phyloP scores from a whole-genome alignment of 129 eudicot genomes.

The Escallonia rubra region DNA sequence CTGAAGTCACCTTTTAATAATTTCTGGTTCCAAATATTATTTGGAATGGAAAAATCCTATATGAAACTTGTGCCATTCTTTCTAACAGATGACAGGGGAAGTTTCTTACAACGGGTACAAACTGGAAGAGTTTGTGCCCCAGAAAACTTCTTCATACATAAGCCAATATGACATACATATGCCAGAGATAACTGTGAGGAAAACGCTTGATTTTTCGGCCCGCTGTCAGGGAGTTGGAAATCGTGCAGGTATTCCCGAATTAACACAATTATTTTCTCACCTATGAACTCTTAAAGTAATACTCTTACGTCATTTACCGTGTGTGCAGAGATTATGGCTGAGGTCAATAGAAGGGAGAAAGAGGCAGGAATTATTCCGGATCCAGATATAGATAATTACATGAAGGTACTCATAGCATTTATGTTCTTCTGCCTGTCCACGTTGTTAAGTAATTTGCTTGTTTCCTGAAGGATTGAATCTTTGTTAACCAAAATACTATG shows the following conservation, averaged over 20 bases:
- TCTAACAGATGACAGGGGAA: slow-evolving; percentile 28
- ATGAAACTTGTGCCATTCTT: background rate
- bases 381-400: slow-evolving; percentile 49
- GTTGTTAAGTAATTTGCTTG: no score
- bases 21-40: background rate
- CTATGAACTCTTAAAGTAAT: background rate
- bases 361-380: slow-evolving; percentile 49
- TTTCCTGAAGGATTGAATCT: no score
- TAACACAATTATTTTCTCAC: background rate
- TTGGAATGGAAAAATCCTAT: background rate
- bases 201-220: no score
- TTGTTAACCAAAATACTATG: no score
- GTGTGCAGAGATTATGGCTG: slow-evolving; percentile 34
- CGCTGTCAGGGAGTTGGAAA: no score
- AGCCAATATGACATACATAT: no score
- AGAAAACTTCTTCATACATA: no score
- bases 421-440: background rate
- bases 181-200: no score
- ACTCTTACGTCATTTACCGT: background rate
- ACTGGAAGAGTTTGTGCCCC: no score
- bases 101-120: no score
- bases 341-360: slow-evolving; percentile 47
- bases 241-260: background rate
- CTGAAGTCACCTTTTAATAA: background rate
- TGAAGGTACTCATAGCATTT: slow-evolving; percentile 33